phyloP scores from a whole-genome alignment of 2,329 filamentous ascomycete species.

The Ceratocystis variospora region DNA sequence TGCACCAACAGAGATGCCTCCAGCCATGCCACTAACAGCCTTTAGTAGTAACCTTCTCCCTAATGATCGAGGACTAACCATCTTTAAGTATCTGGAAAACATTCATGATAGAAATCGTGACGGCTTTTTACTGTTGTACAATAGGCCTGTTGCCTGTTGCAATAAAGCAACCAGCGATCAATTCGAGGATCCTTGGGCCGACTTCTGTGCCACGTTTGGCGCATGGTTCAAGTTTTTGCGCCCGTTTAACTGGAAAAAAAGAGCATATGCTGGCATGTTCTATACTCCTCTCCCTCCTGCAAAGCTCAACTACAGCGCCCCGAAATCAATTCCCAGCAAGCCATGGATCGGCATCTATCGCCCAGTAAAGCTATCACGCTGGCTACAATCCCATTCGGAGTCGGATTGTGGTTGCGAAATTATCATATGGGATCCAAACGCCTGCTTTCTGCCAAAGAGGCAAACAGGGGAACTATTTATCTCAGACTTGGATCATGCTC shows the following conservation, averaged over 20 bases:
- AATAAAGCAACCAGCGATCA: background rate
- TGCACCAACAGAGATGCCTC: background rate
- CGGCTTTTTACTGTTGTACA: background rate
- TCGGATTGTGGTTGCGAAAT: conserved; percentile 32
- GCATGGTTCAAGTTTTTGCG: conserved; percentile 22
- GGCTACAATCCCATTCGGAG: background rate
- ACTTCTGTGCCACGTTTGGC: conserved; percentile 24
- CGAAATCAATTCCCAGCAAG: conserved; percentile 25
- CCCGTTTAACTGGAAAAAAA: conserved; percentile 6
- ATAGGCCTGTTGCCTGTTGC: background rate
- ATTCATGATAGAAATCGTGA: background rate
- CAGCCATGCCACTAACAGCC: background rate
- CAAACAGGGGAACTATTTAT: conserved; percentile 21
- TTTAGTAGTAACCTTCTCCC: background rate
- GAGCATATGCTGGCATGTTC: conserved; percentile 31
- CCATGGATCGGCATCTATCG: conserved; percentile 41
- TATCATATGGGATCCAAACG: conserved; percentile 39
- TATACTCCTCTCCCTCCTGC: conserved; percentile 30
- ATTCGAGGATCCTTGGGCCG: conserved; percentile 21
- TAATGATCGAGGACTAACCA: background rate
- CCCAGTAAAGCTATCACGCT: conserved; percentile 29
- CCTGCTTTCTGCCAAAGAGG: conserved; percentile 21
- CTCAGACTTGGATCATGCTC: conserved; percentile 32
- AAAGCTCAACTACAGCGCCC: conserved; percentile 13
- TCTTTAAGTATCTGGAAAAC: background rate